phyloP scores from a whole-genome alignment of 2,329 filamentous ascomycete species.

The Phialophora expanda region DNA sequence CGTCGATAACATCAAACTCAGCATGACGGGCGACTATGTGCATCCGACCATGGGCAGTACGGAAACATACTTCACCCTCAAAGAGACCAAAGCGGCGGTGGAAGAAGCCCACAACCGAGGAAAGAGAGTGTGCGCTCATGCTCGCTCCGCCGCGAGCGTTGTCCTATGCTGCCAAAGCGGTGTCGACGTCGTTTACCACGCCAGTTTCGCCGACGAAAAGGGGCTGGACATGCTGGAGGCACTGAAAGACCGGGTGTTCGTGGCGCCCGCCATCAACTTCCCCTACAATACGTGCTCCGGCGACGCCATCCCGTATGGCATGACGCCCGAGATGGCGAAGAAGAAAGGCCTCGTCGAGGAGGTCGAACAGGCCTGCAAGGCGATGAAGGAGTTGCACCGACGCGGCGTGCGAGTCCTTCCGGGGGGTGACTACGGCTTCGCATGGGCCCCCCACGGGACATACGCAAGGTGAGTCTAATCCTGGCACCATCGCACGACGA shows the following conservation, averaged over 20 bases:
- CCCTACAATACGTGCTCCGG: constrained; percentile 19
- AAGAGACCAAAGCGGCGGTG: constrained; percentile 18
- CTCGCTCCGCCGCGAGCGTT: constrained; percentile 9
- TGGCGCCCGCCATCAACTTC: constrained; percentile 17
- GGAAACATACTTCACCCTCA: constrained; percentile 21
- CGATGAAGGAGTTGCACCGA: constrained; percentile 17
- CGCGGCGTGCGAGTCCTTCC: constrained; percentile 21
- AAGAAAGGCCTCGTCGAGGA: constrained; percentile 19
- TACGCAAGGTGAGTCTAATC: constrained; percentile 14
- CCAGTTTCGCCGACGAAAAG: constrained; percentile 19
- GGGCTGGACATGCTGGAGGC: constrained; percentile 19
- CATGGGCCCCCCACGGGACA: constrained; percentile 21
- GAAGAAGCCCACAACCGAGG: constrained; percentile 22
- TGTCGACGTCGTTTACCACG: constrained; percentile 19
- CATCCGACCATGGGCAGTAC: constrained; percentile 17
- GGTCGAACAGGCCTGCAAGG: constrained; percentile 18
- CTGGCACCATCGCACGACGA: too few relatives aligned
- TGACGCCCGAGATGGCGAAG: constrained; percentile 22
- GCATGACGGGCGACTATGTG: constrained; percentile 22
- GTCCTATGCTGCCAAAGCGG: constrained; percentile 7
- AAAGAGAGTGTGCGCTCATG: constrained; percentile 16
- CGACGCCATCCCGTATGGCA: constrained; percentile 17
- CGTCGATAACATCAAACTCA: constrained; percentile 19
- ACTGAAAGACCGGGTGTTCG: constrained; percentile 14
- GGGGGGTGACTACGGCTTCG: constrained; percentile 20